Conservation (phyloP, 225 moss, liverwort and hornwort genomes). For the Climacium dendroides region DNA sequence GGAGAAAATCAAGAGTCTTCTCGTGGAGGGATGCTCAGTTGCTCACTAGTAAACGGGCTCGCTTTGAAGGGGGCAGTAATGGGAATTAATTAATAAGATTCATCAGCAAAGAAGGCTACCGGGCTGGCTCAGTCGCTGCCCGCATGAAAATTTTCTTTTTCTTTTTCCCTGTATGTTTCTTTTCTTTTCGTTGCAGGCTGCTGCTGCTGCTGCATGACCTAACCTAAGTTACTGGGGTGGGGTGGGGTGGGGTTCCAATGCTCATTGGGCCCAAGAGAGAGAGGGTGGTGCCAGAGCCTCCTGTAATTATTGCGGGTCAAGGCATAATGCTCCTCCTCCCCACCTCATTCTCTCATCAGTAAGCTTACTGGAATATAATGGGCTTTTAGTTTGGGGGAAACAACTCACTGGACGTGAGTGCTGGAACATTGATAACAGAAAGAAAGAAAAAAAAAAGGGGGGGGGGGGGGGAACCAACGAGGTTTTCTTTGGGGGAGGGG, state of each 20-base stretch:
- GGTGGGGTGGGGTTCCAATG: neutral
- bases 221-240: neutral
- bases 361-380: neutral
- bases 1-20: neutral
- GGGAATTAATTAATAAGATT: neutral
- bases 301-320: constrained; percentile 7
- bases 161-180: neutral
- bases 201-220: neutral
- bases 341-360: neutral
- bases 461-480: neutral
- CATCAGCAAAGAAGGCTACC: too few species aligned
- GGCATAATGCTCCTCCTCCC: neutral
- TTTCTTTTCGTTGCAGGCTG: neutral
- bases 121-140: neutral
- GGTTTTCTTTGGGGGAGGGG: neutral
- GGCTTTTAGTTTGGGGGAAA: neutral
- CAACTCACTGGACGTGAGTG: neutral
- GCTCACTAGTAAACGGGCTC: neutral
- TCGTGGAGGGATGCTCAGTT: neutral
- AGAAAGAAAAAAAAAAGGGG: neutral
- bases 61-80: neutral
- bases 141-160: neutral
- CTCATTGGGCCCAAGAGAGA: neutral
- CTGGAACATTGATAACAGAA: neutral
- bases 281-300: neutral